Conservation (phyloP, 257 asterid genomes). For the Solanum tacnaense region DNA sequence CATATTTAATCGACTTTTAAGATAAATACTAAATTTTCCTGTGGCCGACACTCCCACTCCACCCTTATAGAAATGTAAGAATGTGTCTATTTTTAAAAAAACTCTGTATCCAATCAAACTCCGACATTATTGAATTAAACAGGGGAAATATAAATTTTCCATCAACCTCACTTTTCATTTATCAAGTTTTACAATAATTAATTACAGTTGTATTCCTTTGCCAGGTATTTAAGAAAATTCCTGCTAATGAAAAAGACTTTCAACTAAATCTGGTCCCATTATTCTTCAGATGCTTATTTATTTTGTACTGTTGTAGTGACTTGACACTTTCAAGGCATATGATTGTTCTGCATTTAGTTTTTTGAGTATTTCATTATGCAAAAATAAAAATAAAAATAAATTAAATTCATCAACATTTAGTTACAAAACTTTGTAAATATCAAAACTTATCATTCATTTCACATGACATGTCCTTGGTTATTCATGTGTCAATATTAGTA, state of each 20-base stretch:
- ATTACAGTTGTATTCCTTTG: background rate
- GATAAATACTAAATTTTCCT: background rate
- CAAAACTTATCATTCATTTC: background rate
- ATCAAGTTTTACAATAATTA: background rate
- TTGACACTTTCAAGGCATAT: background rate
- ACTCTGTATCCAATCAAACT: background rate
- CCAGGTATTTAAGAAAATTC: background rate
- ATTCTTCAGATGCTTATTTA: background rate
- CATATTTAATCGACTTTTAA: background rate
- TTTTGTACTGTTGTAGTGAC: background rate
- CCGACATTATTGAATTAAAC: background rate
- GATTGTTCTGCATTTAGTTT: background rate
- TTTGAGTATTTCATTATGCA: background rate
- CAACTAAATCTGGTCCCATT: background rate
- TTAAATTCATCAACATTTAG: background rate
- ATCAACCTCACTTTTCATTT: background rate
- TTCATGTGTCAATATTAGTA: background rate
- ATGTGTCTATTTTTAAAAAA: too few relatives aligned
- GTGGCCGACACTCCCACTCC: background rate
- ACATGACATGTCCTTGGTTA: background rate
- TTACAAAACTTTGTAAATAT: background rate
- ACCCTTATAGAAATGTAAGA: background rate
- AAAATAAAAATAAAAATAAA: background rate
- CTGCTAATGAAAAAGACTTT: background rate
- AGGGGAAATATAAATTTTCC: background rate